phyloP scores from a whole-genome alignment of 768 basidiomycete species.

The Auriculariales sp. region DNA sequence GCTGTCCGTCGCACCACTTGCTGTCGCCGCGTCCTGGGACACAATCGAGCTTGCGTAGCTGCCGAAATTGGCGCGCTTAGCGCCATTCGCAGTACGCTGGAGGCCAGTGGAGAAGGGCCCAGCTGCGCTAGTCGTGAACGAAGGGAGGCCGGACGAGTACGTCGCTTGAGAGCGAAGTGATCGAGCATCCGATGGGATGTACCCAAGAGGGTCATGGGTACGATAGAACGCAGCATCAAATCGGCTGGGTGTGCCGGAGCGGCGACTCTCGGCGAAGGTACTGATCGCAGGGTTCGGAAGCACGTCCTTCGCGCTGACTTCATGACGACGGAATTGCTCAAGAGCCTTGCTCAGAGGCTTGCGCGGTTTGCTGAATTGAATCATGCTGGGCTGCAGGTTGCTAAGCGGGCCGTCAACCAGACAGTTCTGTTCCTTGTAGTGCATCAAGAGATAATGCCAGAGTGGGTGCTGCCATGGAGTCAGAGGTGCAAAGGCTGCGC shows the following conservation, averaged over 20 bases:
- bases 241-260: constrained; percentile 83
- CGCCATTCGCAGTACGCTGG: constrained; percentile 46
- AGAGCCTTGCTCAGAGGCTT: constrained; percentile 77
- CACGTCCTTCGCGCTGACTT: constrained; percentile 73
- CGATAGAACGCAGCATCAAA: constrained; percentile 95
- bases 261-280: constrained; percentile 38
- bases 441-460: constrained; percentile 95
- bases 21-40: constrained; percentile 75
- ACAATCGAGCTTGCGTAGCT: constrained; percentile 76
- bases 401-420: constrained; percentile 94
- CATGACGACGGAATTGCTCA: constrained; percentile 88
- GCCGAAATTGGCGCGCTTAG: constrained; percentile 63
- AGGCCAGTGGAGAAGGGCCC: constrained; percentile 57
- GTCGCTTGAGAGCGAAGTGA: constrained; percentile 94
- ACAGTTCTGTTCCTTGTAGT: constrained; percentile 91
- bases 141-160: constrained; percentile 81
- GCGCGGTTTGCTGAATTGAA: constrained; percentile 96
- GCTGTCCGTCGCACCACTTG: constrained; percentile 35
- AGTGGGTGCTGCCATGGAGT: constrained; percentile 63
- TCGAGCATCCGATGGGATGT: constrained; percentile 91
- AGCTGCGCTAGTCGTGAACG: constrained; percentile 45
- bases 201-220: constrained; percentile 83
- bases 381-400: constrained; percentile 96
- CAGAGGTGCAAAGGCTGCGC: constrained; percentile 1
- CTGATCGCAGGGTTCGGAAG: constrained; percentile 19